A percentile compares a stretch with the other conserved stretches of the same genome.
Conservation (phyloP, 2,329 filamentous ascomycete species). For the Cladosporium austrohemisphaericum region DNA sequence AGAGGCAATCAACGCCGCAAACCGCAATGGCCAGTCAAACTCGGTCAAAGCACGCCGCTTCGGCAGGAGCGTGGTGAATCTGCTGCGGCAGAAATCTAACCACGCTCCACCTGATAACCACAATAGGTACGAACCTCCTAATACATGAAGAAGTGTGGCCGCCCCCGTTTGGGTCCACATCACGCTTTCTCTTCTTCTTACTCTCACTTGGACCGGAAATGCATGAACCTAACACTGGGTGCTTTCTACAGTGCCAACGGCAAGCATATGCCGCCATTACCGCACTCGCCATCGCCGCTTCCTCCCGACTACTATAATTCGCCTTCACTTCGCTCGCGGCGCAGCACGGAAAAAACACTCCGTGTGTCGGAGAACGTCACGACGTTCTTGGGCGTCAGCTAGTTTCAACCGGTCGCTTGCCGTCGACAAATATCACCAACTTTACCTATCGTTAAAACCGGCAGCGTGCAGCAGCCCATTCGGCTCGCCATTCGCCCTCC, state of each 20-base stretch:
- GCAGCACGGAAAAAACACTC: neutral
- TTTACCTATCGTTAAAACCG: no score
- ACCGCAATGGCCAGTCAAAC: conserved; percentile 24
- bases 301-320: neutral
- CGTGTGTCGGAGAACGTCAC: neutral
- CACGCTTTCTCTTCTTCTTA: neutral
- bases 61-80: conserved; percentile 32
- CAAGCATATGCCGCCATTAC: neutral
- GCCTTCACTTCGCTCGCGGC: neutral
- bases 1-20: conserved; percentile 21
- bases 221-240: conserved; percentile 2
- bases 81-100: conserved; percentile 30
- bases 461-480: no score
- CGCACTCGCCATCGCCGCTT: no score
- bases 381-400: neutral
- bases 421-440: neutral
- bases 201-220: no score
- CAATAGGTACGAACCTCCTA: conserved; percentile 13
- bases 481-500: no score
- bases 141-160: neutral
- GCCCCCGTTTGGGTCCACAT: neutral
- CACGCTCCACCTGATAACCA: neutral
- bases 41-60: conserved; percentile 34
- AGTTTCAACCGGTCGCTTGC: no score
- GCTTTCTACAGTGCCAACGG: conserved; percentile 1